phyloP scores from a whole-genome alignment of 2,329 filamentous ascomycete genomes.

The Phaeophleospora eucalypticola region DNA sequence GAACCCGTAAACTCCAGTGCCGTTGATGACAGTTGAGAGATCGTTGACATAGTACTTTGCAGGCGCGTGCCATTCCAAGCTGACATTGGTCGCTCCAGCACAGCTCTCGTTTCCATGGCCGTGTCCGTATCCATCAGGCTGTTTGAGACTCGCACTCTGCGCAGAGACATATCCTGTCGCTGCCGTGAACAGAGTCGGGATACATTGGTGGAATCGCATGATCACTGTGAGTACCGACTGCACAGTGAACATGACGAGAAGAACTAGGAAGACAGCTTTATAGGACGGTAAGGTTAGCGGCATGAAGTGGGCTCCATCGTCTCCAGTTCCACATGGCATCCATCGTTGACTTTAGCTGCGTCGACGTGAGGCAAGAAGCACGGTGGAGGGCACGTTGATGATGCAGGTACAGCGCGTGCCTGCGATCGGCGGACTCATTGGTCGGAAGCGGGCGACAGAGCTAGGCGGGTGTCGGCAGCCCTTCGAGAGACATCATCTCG shows the following conservation, averaged over 20 bases:
- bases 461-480: no score
- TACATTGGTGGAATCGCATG: constrained; percentile 27
- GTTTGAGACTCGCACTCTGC: neutral
- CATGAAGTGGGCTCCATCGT: constrained; percentile 10
- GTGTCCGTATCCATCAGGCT: neutral
- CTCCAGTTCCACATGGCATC: neutral
- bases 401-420: constrained; percentile 4
- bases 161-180: constrained; percentile 2
- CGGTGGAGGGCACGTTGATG: constrained; percentile 4
- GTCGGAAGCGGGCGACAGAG: no score
- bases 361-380: neutral
- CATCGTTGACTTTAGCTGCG: neutral
- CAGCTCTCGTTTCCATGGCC: constrained; percentile 9
- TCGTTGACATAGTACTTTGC: constrained; percentile 56
- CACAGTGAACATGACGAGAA: constrained; percentile 24
- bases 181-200: constrained; percentile 20
- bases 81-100: constrained; percentile 24
- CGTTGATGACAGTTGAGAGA: constrained; percentile 54
- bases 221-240: constrained; percentile 26
- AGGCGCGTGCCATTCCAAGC: constrained; percentile 58
- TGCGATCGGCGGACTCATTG: neutral
- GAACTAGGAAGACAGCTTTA: constrained; percentile 22
- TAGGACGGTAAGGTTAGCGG: constrained; percentile 18
- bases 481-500: neutral
- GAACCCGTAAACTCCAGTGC: constrained; percentile 66